Percentiles rank a stretch among this genome's conserved stretches.
Conservation (phyloP, 2,329 filamentous ascomycete genomes). For the Microsporum audouinii region DNA sequence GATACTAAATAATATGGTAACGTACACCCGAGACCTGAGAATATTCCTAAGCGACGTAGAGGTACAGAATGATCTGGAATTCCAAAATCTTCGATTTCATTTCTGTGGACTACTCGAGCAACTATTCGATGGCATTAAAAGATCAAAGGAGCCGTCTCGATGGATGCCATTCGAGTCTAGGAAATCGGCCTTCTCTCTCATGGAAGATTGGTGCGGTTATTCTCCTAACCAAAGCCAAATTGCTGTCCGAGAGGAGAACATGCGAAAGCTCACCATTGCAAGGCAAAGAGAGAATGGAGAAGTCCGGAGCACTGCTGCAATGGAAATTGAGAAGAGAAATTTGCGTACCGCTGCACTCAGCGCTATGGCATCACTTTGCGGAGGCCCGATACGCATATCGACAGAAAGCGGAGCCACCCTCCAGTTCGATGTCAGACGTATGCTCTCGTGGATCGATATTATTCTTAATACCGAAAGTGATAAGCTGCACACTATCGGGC, state of each 20-base stretch:
- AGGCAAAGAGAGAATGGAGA: slow-evolving; percentile 63
- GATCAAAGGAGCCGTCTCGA: slow-evolving; percentile 68
- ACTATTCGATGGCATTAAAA: slow-evolving; percentile 81
- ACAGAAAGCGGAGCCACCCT: slow-evolving; percentile 80
- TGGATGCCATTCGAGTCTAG: slow-evolving; percentile 98
- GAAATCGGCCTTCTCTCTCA: slow-evolving; percentile 87
- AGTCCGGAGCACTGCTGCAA: slow-evolving; percentile 66
- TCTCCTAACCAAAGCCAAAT: slow-evolving; percentile 82
- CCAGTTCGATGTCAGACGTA: slow-evolving; percentile 82
- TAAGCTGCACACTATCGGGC: slow-evolving; percentile 79
- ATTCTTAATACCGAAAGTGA: slow-evolving; percentile 91
- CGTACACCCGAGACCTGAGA: slow-evolving; percentile 83
- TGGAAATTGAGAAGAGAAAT: slow-evolving; percentile 95
- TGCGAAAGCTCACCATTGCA: slow-evolving; percentile 73
- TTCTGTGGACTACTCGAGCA: slow-evolving; percentile 92
- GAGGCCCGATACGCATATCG: slow-evolving; percentile 67
- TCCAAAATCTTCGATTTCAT: slow-evolving; percentile 79
- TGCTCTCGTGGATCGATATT: slow-evolving; percentile 89
- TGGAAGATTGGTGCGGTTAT: slow-evolving; percentile 99
- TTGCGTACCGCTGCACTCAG: slow-evolving; percentile 81
- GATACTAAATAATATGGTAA: slow-evolving; percentile 77
- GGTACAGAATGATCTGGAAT: slow-evolving; percentile 88
- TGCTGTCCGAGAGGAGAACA: slow-evolving; percentile 68
- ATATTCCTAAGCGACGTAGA: slow-evolving; percentile 91
- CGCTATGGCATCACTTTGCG: slow-evolving; percentile 89